Percentiles rank a stretch among this genome's conserved stretches.
phyloP scores from a whole-genome alignment of 345 rosid genomes.

The Syzygium oleosum region DNA sequence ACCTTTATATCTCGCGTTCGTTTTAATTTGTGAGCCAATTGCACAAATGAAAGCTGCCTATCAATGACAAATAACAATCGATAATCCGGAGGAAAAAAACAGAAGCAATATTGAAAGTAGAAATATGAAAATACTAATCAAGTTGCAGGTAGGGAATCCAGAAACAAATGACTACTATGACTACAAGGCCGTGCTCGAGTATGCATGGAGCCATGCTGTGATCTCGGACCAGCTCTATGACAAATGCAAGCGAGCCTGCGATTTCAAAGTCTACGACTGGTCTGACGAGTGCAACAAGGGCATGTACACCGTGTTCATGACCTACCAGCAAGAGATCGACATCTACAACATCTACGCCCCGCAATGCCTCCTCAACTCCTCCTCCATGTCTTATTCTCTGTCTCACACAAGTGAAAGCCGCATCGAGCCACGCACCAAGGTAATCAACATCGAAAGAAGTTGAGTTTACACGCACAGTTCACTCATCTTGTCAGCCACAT shows the following conservation, averaged over 20 bases:
- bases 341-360: slow-evolving; percentile 56
- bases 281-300: slow-evolving; percentile 26
- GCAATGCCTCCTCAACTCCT: slow-evolving; percentile 17
- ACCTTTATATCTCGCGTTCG: not conserved
- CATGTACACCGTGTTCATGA: slow-evolving; percentile 18
- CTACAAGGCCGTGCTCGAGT: slow-evolving; percentile 41
- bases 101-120: not conserved
- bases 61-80: not conserved
- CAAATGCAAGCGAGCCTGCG: slow-evolving; percentile 26
- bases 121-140: not conserved
- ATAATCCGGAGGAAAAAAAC: not conserved
- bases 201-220: slow-evolving; percentile 63
- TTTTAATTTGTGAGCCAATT: not conserved
- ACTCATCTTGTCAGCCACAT: not conserved
- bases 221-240: slow-evolving; percentile 34
- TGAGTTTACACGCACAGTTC: no score
- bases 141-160: slow-evolving; percentile 52
- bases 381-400: not conserved
- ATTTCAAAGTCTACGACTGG: slow-evolving; percentile 32
- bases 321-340: slow-evolving; percentile 35
- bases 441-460: not conserved
- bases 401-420: not conserved
- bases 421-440: not conserved
- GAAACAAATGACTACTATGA: slow-evolving; percentile 40
- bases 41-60: not conserved